Percentiles rank a stretch among this genome's conserved stretches.
phyloP scores from a whole-genome alignment of 2,329 filamentous ascomycete genomes.

The Cladosporium cucumerinum region DNA sequence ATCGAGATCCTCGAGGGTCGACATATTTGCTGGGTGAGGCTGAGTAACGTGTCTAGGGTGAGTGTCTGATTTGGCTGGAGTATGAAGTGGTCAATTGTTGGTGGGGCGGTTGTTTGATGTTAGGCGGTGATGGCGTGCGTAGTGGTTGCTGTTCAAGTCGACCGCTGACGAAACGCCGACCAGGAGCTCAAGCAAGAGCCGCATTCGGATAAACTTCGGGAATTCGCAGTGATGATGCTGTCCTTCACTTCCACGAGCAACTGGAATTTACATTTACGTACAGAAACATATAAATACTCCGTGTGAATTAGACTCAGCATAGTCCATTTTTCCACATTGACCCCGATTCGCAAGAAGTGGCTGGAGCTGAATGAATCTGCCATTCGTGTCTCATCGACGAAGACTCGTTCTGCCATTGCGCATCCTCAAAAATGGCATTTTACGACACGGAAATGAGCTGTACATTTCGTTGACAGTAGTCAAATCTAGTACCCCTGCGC shows the following conservation, averaged over 20 bases:
- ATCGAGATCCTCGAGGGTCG: slow-evolving; percentile 87
- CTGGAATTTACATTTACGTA: too few relatives aligned
- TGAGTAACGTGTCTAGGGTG: background rate
- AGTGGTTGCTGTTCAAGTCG: slow-evolving; percentile 8
- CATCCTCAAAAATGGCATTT: too few relatives aligned
- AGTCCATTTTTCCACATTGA: too few relatives aligned
- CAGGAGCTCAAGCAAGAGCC: background rate
- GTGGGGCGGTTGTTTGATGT: background rate
- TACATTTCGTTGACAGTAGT: too few relatives aligned
- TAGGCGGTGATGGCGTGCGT: slow-evolving; percentile 11
- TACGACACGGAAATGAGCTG: too few relatives aligned
- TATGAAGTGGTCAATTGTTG: background rate
- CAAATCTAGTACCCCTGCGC: too few relatives aligned
- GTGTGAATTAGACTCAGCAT: too few relatives aligned
- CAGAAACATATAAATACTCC: too few relatives aligned
- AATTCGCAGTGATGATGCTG: background rate
- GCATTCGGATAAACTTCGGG: background rate
- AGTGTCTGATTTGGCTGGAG: background rate
- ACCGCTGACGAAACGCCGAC: slow-evolving; percentile 13
- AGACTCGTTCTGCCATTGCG: too few relatives aligned
- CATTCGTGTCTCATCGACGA: too few relatives aligned
- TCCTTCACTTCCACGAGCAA: background rate
- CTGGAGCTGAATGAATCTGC: too few relatives aligned
- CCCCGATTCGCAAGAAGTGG: too few relatives aligned
- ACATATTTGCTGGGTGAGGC: slow-evolving; percentile 56